These are phyloP conservation scores for Komagataea norvegica DNA, from an alignment of 1,139 yeast species.

Conservation along the genomic window DNA sequence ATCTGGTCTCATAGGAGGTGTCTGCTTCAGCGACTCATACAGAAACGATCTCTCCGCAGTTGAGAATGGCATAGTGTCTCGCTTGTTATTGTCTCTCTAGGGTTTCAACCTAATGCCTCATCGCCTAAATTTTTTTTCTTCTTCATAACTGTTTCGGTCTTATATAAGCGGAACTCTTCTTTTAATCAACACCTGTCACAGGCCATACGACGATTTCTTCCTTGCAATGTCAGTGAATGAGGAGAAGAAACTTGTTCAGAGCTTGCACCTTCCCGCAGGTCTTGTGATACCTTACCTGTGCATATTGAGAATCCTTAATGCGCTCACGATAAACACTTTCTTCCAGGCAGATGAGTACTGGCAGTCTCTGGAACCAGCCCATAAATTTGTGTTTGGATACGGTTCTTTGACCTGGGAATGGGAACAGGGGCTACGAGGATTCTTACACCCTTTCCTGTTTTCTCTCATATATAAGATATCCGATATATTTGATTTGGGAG, in stretches of 20 bases:
- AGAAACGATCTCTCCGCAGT: conserved; percentile 83
- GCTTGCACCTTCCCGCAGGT: conserved; percentile 12
- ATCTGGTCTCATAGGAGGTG: conserved; percentile 76
- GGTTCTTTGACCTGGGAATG: conserved; percentile 97
- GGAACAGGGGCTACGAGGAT: conserved; percentile 68
- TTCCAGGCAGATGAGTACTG: conserved; percentile 97
- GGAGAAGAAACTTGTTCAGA: not conserved
- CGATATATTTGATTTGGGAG: conserved; percentile 28
- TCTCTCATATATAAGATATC: conserved; percentile 16
- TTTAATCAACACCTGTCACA: too few species aligned
- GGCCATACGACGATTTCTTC: too few species aligned
- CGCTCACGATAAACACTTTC: conserved; percentile 62
- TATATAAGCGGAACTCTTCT: too few species aligned
- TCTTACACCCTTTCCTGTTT: conserved; percentile 74
- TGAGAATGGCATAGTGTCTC: conserved; percentile 72
- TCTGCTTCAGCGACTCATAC: conserved; percentile 60
- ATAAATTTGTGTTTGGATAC: conserved; percentile 62
- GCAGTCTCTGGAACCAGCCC: conserved; percentile 94
- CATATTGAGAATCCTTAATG: conserved; percentile 51
- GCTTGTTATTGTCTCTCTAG: not conserved
- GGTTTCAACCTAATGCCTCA: not conserved
- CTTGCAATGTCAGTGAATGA: not conserved
- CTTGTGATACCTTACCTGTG: conserved; percentile 26
- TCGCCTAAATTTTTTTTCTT: conserved; percentile 4
- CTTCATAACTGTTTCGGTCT: too few species aligned